Evolutionary conservation across 2,329 filamentous ascomycete species (phyloP), one percentile per base, ranked within the genome.

Genomic region (Fusarium sp.): DNA sequence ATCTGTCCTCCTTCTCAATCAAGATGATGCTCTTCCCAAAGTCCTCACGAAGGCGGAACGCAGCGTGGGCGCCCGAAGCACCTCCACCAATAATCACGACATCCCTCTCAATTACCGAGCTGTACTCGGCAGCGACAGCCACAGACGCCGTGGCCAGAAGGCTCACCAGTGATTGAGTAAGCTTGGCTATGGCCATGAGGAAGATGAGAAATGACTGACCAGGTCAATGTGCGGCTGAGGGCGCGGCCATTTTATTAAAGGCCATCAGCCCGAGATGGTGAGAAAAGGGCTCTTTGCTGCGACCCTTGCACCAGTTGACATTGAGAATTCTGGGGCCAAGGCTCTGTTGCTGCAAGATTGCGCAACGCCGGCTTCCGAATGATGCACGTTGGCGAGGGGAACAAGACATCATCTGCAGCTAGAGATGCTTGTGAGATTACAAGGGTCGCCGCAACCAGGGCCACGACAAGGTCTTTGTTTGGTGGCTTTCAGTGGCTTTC

Each of bases 21-120:
- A 82, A 36, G 11, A 78, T 69, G 15, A 82, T 71, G 39, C 70
- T 77, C 57, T 78, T 76, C 28, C 74, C 74, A 30, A 71, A 77
- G 58, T 82, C 79, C 53, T 81, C 79, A 23, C 78, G 77, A 10
- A 82, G 70, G 6, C 78, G 69, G 27, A 82, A 74, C 5, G 80
- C 80, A 6, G 80, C 80, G 44, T 82, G 77, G 3, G 77, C 66
- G 18, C 80, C 81, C n/a, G 79, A 74, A 11, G 79, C 79, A 34
- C 80, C 81, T 12, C 79, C 81, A 8, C 80, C 80, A 7, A 82
- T 67, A 50, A 82, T 73, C 11, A 76, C 78, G 1, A 82, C 77
- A 59, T 82, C 80, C 61, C 68, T 74, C 13, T 73, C 50, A 7
- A 70, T 48, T 3, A 51, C 34, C 1, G 40, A n/a, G 7, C 40